Evolutionary conservation across 2,329 filamentous ascomycete genomes (phyloP), one percentile per base, ranked within the genome.

Genomic region (Pezicula rhizophila): DNA sequence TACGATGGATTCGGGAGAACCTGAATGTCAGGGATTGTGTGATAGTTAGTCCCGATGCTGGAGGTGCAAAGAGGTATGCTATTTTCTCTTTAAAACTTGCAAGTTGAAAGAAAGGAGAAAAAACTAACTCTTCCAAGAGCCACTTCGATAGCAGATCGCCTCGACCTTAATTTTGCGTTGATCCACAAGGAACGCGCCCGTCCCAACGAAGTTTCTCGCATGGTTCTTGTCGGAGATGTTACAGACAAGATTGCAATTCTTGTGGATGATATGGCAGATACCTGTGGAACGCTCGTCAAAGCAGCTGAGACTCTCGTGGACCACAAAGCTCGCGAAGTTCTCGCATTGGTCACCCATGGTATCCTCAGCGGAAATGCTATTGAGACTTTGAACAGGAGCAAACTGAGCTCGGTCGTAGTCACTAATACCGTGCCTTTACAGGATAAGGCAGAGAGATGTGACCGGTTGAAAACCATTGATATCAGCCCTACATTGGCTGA

Each of bases 221-320:
- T 96, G 89, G 88, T 90, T 1, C 84, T 99, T n/a, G 92, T 97
- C 45, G 93, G 93, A 57, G 90, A 95, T 57, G 93, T 97, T 42
- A 79, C 83, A 57, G 87, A 88, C 71, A 93, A 93, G 73, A 84
- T 92, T 26, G 92, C 92, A 52, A 96, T 99, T 64, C 83, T 99
- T 43, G 92, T 99, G 42, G 92, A 97, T 66, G 92, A 97, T 66
- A 96, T 97, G 89, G 91, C 91, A 28, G 92, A 97, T 66, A 96
- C 92, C 4, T 96, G 91, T 67, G 90, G 90, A 58, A 96, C 89
- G 2, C 74, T 87, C 11, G 81, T 78, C 67, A 97, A 97, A 73
- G 93, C 91, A 2, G 93, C 92, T 14, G 84, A 89, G 49, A 92
- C 91, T 0, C 80, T 97, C 46, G 88, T 92, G 67, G 79, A 89